phyloP scores from a whole-genome alignment of 1,284 basidiomycete genomes.

The Cryptococcus sp. region DNA sequence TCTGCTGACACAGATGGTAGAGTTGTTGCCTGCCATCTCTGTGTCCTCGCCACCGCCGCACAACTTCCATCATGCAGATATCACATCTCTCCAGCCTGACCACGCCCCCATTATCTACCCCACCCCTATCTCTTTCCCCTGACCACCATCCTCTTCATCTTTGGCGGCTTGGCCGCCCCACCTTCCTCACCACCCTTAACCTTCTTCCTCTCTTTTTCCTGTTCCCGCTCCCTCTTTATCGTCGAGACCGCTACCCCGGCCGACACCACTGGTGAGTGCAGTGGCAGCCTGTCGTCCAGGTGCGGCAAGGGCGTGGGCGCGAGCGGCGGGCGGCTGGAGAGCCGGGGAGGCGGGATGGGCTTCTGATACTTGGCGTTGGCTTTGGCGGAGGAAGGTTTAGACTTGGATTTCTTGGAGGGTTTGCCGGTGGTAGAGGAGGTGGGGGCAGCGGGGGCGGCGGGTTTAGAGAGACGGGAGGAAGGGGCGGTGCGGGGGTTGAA shows the following conservation, averaged over 20 bases:
- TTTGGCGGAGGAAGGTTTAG: constrained; percentile 11
- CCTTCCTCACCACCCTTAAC: constrained; percentile 14
- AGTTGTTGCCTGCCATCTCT: too few relatives aligned
- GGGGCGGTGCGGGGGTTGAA: constrained; percentile 53
- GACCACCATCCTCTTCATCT: constrained; percentile 44
- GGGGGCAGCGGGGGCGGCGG: constrained; percentile 7
- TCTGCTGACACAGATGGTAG: too few relatives aligned
- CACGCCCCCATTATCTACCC: background rate
- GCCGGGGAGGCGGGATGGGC: constrained; percentile 7
- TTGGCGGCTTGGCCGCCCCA: constrained; percentile 35
- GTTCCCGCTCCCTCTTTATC: constrained; percentile 47
- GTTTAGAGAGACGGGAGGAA: constrained; percentile 9
- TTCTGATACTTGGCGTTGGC: constrained; percentile 6
- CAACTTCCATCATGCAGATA: too few relatives aligned
- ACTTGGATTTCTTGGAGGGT: constrained; percentile 11
- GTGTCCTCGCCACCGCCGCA: too few relatives aligned
- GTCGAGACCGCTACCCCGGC: constrained; percentile 46
- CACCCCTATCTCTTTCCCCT: constrained; percentile 31
- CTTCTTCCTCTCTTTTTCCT: constrained; percentile 48
- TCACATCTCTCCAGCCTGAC: too few relatives aligned
- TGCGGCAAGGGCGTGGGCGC: constrained; percentile 41
- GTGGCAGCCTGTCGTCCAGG: constrained; percentile 45
- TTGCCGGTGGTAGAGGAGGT: constrained; percentile 8
- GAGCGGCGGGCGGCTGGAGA: constrained; percentile 33
- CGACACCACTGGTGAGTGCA: constrained; percentile 44